These are phyloP conservation scores for Galerina sulciceps DNA, from an alignment of 768 basidiomycete genomes.

Conservation along the genomic window DNA sequence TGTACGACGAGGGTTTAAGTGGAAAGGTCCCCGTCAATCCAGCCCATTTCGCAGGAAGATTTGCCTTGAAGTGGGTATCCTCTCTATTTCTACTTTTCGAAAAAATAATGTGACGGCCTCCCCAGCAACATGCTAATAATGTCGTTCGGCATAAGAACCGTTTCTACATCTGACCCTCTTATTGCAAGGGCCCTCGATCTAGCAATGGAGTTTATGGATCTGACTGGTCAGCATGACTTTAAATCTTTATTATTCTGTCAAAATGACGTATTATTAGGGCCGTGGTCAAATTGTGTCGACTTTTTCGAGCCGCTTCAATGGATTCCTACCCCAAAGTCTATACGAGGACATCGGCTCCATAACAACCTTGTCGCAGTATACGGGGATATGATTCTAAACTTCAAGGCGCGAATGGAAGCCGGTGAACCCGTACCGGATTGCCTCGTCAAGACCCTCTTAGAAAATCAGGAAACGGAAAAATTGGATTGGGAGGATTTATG, in stretches of 20 bases:
- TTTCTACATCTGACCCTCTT: slow-evolving; percentile 37
- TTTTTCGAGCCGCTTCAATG: slow-evolving; percentile 46
- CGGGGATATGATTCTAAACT: slow-evolving; percentile 39
- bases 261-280: slow-evolving; percentile 38
- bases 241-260: not conserved
- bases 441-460: slow-evolving; percentile 43
- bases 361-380: slow-evolving; percentile 38
- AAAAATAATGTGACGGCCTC: no score
- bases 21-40: slow-evolving; percentile 44
- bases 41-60: slow-evolving; percentile 39
- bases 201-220: slow-evolving; percentile 47
- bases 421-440: slow-evolving; percentile 46
- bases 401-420: slow-evolving; percentile 36
- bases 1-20: slow-evolving; percentile 35
- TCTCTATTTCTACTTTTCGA: no score
- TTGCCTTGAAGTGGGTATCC: slow-evolving; percentile 15
- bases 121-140: slow-evolving; percentile 48
- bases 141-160: slow-evolving; percentile 44
- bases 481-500: slow-evolving; percentile 42
- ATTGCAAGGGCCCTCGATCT: slow-evolving; percentile 38
- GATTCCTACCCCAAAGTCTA: slow-evolving; percentile 38
- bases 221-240: slow-evolving; percentile 20
- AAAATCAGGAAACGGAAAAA: slow-evolving; percentile 34
- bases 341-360: slow-evolving; percentile 42
- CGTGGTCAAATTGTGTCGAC: slow-evolving; percentile 47